Evolutionary conservation across 495 filamentous ascomycete species (phyloP), one percentile per base, ranked within the genome.

Genomic region (Penicillium flavigenum): DNA sequence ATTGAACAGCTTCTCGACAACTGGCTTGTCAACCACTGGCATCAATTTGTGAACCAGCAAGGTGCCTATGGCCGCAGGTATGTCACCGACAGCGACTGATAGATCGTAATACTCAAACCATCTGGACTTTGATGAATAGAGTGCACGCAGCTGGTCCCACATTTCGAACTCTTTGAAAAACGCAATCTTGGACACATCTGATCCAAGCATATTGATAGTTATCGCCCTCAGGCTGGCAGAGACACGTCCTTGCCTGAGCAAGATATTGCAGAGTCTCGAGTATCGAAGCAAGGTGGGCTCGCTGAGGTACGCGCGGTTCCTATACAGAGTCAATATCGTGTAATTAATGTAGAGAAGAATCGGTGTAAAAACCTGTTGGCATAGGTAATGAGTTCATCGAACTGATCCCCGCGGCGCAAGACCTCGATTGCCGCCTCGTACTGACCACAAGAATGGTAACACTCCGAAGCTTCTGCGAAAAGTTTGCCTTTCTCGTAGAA

Each of bases 381-480:
- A 50, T 72, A 73, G 10, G 24, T 3, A n/a, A 73, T 60, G 1
- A 73, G 31, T 5, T 63, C 42, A 48, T 69, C 55, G 32, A 60
- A 69, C 12, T 56, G 12, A 6, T 55, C 43, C 0, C 63, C 70
- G 41, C 59, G 36, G 0, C 63, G 63, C 29, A 84, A 62, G 26
- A 72, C 69, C 14, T 78, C 79, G n/a, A 57, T 62, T 26, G 65
- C 69, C 51, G 68, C 36, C 5, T 65, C 63, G 24, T 66, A 56
- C 1, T 65, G 31, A 5, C 51, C 48, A 38, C 19, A 14, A 0
- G 5, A 2, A 44, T 65, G 53, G 22, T 61, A 61, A 42, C 60
- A 63, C 11, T 61, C 52, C 2, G 58, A 55, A 24, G 70, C 70
- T 6, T 63, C 42, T 1, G 17, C 4, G 27, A 55, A 61, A 0